These are phyloP conservation scores for Kingdonia uniflora DNA, from an alignment of 164 flowering plant genomes.

Conservation along the genomic window DNA sequence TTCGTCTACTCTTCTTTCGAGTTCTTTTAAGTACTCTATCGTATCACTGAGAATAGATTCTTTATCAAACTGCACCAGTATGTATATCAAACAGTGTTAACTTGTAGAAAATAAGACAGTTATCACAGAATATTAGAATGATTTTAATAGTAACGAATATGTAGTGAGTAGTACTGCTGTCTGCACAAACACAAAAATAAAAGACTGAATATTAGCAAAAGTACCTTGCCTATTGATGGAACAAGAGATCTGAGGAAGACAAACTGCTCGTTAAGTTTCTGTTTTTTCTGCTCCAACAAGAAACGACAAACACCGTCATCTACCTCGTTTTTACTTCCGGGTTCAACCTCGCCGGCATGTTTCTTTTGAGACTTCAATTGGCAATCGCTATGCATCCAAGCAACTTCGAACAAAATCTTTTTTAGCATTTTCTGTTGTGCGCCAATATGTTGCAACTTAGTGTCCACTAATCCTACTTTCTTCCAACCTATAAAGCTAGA, in stretches of 20 bases:
- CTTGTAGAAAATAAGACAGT: too few species aligned
- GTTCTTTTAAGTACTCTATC: slow-evolving; percentile 60
- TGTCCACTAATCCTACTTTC: slow-evolving; percentile 18
- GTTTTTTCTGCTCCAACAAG: slow-evolving; percentile 32
- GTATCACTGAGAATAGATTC: slow-evolving; percentile 57
- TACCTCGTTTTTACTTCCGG: slow-evolving; percentile 28
- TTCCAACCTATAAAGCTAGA: slow-evolving; percentile 63
- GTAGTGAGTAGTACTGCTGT: too few species aligned
- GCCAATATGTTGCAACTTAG: slow-evolving; percentile 10
- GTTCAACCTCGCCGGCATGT: slow-evolving; percentile 13
- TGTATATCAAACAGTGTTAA: background rate
- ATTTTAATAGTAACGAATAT: too few species aligned
- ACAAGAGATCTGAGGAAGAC: slow-evolving; percentile 48
- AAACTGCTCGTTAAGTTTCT: slow-evolving; percentile 45
- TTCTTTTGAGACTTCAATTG: slow-evolving; percentile 23
- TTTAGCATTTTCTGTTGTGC: slow-evolving; percentile 46
- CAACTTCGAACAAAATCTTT: slow-evolving; percentile 46
- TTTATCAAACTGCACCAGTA: slow-evolving; percentile 52
- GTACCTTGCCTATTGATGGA: slow-evolving; percentile 65
- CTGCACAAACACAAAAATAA: background rate
- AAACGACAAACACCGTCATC: slow-evolving; percentile 27
- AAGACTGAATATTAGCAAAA: background rate
- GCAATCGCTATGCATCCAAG: slow-evolving; percentile 32
- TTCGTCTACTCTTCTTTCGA: slow-evolving; percentile 74
- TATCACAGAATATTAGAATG: too few species aligned